Evolutionary conservation across 2,329 filamentous ascomycete genomes (phyloP), one percentile per base, ranked within the genome.

Genomic region (Penicillium expansum): DNA sequence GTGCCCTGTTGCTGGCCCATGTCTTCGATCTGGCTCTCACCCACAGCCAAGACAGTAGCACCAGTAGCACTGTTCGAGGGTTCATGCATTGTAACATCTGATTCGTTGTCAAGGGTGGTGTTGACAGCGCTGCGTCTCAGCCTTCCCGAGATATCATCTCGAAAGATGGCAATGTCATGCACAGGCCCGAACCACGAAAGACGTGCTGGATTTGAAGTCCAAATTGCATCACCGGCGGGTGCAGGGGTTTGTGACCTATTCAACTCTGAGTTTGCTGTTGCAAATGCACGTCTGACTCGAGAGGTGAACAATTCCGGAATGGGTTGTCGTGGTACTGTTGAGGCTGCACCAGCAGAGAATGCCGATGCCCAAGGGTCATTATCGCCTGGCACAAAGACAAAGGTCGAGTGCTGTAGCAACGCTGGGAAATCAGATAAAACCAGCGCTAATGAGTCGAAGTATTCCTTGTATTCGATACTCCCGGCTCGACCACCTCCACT

Each of bases 361-460:
- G 92, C 84, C 0, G 91, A 96, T 5, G 88, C 85, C 94, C 94
- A 99, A n/a, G 91, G 92, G 72, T 99, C 94, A 71, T 97, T 96
- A 75, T 97, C 93, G 30, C 94, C 94, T 0, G 94, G 94, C 0
- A 97, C 89, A 69, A 99, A 96, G 32, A 96, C 80, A 71, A 97
- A 96, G 0, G 90, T 93, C 5, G 90, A 88, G 27, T 84, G 83
- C 55, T 88, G 87, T 42, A 97, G 82, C 14, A 99, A 82, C 0
- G 83, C 81, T 3, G 91, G 91, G 69, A 91, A 97, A 64, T 97
- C 92, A 8, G 90, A 82, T 6, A 99, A 82, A 1, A 91, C 83
- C 2, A 87, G 86, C 3, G 94, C 93, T 13, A 99, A 83, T 9
- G 87, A 85, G 75, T 99, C 92, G 72, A 97, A 97, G 71, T 90